Percentiles rank a stretch among this genome's conserved stretches.
Evolutionary conservation across 371 early-diverging fungal genomes (phyloP).

Genomic region (Mortierella sp.): DNA sequence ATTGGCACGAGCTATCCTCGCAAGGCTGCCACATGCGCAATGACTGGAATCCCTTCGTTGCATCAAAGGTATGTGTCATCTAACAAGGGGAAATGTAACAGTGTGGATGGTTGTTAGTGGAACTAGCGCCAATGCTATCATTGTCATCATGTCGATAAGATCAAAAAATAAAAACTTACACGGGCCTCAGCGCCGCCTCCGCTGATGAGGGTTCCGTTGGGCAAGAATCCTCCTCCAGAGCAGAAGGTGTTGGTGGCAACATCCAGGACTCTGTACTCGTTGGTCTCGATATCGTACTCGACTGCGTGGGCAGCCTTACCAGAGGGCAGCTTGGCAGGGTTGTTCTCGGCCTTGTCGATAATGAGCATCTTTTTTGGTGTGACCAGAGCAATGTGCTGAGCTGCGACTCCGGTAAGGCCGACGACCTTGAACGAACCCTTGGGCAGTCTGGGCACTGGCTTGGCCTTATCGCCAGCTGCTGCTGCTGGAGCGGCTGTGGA

Average conservation of each 20-base stretch:
- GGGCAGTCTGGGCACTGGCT: conserved; percentile 35
- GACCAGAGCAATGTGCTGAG: conserved; percentile 54
- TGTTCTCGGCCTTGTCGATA: conserved; percentile 56
- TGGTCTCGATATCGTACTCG: conserved; percentile 65
- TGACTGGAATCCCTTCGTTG: conserved; percentile 54
- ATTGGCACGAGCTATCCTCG: conserved; percentile 61
- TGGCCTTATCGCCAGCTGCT: conserved; percentile 14
- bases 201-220: conserved; percentile 70
- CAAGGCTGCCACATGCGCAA: conserved; percentile 70
- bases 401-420: conserved; percentile 46
- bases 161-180: conserved; percentile 9
- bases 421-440: conserved; percentile 51
- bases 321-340: conserved; percentile 43
- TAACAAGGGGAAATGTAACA: background rate
- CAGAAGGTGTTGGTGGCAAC: conserved; percentile 75
- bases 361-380: conserved; percentile 54
- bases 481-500: background rate
- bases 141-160: background rate
- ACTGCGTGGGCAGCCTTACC: conserved; percentile 45
- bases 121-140: too few relatives aligned
- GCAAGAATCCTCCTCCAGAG: conserved; percentile 71
- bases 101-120: background rate
- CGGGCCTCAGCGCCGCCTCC: conserved; percentile 68
- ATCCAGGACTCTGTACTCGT: conserved; percentile 61
- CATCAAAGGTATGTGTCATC: conserved; percentile 24